phyloP scores from a whole-genome alignment of 768 basidiomycete species.

The Suillus weaverae region DNA sequence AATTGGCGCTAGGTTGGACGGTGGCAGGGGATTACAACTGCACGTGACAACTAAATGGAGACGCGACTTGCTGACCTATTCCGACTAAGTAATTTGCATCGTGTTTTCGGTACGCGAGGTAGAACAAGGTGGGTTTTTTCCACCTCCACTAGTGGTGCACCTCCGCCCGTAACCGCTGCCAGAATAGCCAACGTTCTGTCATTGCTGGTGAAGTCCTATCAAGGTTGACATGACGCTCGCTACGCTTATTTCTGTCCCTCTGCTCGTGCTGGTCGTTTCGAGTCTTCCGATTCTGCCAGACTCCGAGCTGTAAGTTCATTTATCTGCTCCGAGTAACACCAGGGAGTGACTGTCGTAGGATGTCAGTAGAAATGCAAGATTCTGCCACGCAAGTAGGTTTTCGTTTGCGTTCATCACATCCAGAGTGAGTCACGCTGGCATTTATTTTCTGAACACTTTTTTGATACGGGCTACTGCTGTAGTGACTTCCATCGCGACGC shows the following conservation, averaged over 20 bases:
- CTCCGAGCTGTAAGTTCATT: slow-evolving; percentile 30
- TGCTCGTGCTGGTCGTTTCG: slow-evolving; percentile 46
- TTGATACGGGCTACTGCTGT: neutral
- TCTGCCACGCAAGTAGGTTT: neutral
- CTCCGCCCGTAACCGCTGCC: neutral
- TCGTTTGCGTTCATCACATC: neutral
- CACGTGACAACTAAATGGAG: slow-evolving; percentile 5
- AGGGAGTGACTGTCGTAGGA: neutral
- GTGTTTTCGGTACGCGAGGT: neutral
- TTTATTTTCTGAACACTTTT: neutral
- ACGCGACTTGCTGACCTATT: neutral
- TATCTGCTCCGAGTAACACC: neutral
- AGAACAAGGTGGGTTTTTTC: neutral
- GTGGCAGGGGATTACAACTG: neutral
- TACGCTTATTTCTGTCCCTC: slow-evolving; percentile 38
- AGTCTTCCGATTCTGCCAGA: slow-evolving; percentile 38
- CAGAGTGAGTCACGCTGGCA: neutral
- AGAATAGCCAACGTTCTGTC: neutral
- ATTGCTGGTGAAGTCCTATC: neutral
- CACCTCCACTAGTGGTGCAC: neutral
- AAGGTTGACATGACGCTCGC: slow-evolving; percentile 34
- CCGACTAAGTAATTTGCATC: neutral
- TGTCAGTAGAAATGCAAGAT: neutral
- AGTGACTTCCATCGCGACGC: neutral
- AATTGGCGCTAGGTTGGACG: neutral